These are phyloP conservation scores for Poa pratensis DNA, from an alignment of 176 grass and related monocot species.

Conservation along the genomic window DNA sequence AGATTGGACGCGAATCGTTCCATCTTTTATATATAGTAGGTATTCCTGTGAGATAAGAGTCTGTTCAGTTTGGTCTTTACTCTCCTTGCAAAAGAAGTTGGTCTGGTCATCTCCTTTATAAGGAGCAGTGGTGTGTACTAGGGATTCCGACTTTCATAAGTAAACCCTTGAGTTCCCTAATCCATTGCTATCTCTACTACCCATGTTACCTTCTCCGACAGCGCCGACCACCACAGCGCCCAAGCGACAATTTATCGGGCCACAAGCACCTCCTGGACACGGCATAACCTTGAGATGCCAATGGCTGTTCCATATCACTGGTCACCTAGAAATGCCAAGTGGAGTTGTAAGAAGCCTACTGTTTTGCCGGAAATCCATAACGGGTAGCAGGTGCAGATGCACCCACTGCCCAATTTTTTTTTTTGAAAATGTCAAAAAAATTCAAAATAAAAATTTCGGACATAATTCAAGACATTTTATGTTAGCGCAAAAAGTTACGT, in stretches of 20 bases:
- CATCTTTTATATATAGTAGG: no score
- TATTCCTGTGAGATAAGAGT: background rate
- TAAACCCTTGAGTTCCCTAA: background rate
- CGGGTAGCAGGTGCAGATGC: no score
- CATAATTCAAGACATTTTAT: no score
- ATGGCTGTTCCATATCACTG: background rate
- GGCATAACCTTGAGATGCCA: background rate
- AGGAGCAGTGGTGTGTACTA: background rate
- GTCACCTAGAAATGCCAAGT: background rate
- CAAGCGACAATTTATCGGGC: background rate
- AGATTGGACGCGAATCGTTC: no score
- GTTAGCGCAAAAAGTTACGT: no score
- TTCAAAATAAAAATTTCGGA: no score
- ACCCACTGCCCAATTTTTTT: no score
- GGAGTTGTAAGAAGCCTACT: background rate
- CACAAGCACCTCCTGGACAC: background rate
- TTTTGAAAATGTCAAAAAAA: no score
- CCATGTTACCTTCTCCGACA: background rate
- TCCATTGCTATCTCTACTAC: background rate
- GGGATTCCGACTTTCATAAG: background rate
- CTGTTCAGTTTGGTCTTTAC: background rate
- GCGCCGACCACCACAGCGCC: background rate
- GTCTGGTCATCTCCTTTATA: background rate
- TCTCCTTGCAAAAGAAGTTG: background rate
- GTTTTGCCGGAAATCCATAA: no score